Base-by-base conservation (phyloP, 495 filamentous ascomycete genomes). In the Aspergillus cavernicola region DNA sequence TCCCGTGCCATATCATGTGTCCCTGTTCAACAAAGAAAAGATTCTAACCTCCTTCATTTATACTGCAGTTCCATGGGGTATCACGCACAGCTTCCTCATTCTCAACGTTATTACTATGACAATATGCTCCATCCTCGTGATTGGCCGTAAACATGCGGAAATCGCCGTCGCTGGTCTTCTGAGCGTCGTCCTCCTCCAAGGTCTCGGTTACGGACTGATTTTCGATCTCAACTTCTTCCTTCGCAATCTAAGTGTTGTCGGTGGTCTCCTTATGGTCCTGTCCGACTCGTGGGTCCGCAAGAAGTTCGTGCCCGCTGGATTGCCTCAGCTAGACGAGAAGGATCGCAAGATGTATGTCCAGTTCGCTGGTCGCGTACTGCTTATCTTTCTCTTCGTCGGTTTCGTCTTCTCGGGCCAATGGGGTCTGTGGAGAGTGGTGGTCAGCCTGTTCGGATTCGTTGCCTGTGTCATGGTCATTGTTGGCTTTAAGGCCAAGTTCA, bases 151-250 rank as follows among this genome's bases (percentile, higher is more conserved):
- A 70, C 80, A 93, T 75, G 90, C 88, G 52, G 92, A 96, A 65
- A 89, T 88, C 69, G 93, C 92, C 52, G 95, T 98, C 49, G 82
- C 76, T 44, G 93, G 93, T 57, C 85, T 98, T 53, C 82, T 96
- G 57, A 87, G 73, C 43, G 93, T 98, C 26, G 93, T 98, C 24
- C 69, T 98, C 55, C 89, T 90, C n/a, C 93, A 98, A 74, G 93
- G 92, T 24, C 81, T 98, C 22, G 93, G 93, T 58, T 98, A 98
- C 65, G 93, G 93, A 35, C 84, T 98, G 29, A 97, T 98, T 73
- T 98, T 97, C 73, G 95, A 98, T 71, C 82, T 97, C 62, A 98
- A 98, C 80, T 98, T 98, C 79, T 98, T 98, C 85, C 87, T 98
- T 56, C 92, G 93, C 69, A 98, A 98, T 66, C 78, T 98, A 54